These are phyloP conservation scores for Coemansia sp. DNA, from an alignment of 192 early-diverging fungal genomes.

Conservation along the genomic window DNA sequence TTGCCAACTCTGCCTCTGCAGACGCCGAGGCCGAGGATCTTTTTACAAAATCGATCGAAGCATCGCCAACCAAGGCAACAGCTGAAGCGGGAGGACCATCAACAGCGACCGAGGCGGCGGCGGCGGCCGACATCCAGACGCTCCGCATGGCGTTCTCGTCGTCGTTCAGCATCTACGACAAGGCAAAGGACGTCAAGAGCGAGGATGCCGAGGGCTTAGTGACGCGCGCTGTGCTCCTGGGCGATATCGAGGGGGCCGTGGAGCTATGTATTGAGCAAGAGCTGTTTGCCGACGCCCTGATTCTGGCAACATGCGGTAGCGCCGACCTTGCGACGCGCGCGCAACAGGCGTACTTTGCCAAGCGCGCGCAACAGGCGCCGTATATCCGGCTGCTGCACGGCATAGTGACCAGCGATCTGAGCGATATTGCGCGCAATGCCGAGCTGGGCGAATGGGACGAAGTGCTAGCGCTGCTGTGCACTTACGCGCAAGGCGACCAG, in stretches of 20 bases:
- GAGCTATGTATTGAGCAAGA: slow-evolving; percentile 78
- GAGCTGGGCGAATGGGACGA: slow-evolving; percentile 89
- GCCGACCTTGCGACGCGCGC: slow-evolving; percentile 69
- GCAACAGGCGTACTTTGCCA: slow-evolving; percentile 84
- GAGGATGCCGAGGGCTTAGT: slow-evolving; percentile 70
- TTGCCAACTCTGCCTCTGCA: slow-evolving; percentile 5
- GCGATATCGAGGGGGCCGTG: slow-evolving; percentile 93
- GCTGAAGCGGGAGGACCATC: not conserved
- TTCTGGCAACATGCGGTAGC: slow-evolving; percentile 87
- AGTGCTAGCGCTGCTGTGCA: slow-evolving; percentile 88
- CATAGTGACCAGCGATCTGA: slow-evolving; percentile 77
- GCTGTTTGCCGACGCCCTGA: slow-evolving; percentile 81
- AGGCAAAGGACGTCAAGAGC: slow-evolving; percentile 32
- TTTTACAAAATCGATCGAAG: slow-evolving; percentile 11
- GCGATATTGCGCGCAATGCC: slow-evolving; percentile 75
- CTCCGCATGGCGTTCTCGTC: slow-evolving; percentile 36
- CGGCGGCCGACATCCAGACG: slow-evolving; percentile 17
- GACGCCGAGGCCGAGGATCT: slow-evolving; percentile 31
- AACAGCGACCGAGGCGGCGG: not conserved
- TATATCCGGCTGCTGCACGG: slow-evolving; percentile 84
- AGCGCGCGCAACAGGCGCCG: slow-evolving; percentile 61
- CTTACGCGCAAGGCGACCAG: slow-evolving; percentile 85
- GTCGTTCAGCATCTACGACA: slow-evolving; percentile 41
- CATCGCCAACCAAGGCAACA: not conserved
- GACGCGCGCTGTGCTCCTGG: slow-evolving; percentile 79